Base-by-base conservation (phyloP, 805 yeast species). In the Metschnikowia kunwiensis region DNA sequence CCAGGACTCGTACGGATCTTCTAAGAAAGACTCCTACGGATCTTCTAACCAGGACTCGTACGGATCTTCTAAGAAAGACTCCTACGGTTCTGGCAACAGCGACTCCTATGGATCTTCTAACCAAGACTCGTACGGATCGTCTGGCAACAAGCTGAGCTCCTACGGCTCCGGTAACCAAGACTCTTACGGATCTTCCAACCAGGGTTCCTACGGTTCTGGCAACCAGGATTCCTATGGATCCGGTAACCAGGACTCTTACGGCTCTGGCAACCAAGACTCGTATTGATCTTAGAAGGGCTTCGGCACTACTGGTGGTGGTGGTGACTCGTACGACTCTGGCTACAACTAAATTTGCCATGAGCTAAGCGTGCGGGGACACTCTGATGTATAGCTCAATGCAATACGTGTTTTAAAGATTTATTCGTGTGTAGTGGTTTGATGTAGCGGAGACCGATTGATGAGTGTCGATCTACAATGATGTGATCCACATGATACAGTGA, bases 151-250 rank as follows among this genome's bases (percentile, higher is more conserved):
- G 17, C 28, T 22, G 16, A 33, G 25, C 34, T 23, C 60, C 12
- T 55, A 51, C 38, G 62, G 61, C n/a, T 51, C 59, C 14, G 46
- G 54, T 21, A 36, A 30, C 30, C 18, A 20, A 5, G 40, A 31
- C 30, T 29, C 63, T n/a, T 56, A 52, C 38, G 63, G 61, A 14
- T 52, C 59, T 10, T 47, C 54, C 25, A 36, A 40, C 25, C 29
- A 24, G 5, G 36, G 32, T 27, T 23, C 61, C n/a, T 55, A 53
- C 38, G 62, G 61, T 7, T 55, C 56, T 18, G 53, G 55, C 17
- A 24, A 18, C 24, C 32, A 27, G 17, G 38, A 31, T 28, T 22
- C 60, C n/a, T 56, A 51, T 36, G 62, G 62, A 7, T 52, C 59
- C 13, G 46, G 53, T 19, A 36, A 30, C 12, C 52, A 43, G 29